phyloP scores from a whole-genome alignment of 257 asterid species.

The Ilex aquifolium region DNA sequence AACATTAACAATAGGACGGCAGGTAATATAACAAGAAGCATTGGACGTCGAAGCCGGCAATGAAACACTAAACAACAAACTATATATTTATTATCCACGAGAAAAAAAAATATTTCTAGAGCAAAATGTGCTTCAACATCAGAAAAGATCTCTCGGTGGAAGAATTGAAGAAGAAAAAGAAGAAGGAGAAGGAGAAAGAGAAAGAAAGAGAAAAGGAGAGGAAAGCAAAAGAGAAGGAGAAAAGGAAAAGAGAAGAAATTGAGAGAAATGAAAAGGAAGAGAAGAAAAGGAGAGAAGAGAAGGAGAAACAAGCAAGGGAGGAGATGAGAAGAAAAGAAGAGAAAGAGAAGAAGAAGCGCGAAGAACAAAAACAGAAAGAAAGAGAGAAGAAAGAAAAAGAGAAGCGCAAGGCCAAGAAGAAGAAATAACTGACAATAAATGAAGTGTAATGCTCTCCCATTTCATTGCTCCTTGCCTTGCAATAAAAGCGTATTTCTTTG shows the following conservation, averaged over 20 bases:
- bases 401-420: neutral
- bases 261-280: neutral
- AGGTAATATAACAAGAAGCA: too few species aligned
- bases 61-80: too few species aligned
- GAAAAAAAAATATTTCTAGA: too few species aligned
- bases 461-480: too few species aligned
- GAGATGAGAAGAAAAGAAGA: neutral
- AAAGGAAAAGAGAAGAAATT: neutral
- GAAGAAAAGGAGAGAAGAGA: neutral
- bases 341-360: conserved; percentile 4
- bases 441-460: too few species aligned
- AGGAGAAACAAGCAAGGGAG: neutral
- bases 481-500: too few species aligned
- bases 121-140: conserved; percentile 11
- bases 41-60: too few species aligned
- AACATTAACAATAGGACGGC: too few species aligned
- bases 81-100: too few species aligned
- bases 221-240: conserved; percentile 7
- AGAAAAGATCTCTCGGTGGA: conserved; percentile 13
- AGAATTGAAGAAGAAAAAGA: conserved; percentile 5
- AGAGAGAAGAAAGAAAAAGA: conserved; percentile 7
- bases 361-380: neutral
- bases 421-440: too few species aligned
- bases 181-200: too few species aligned
- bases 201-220: too few species aligned